Evolutionary conservation across 2,329 filamentous ascomycete species (phyloP).

Genomic region (Fusarium subtropicale): DNA sequence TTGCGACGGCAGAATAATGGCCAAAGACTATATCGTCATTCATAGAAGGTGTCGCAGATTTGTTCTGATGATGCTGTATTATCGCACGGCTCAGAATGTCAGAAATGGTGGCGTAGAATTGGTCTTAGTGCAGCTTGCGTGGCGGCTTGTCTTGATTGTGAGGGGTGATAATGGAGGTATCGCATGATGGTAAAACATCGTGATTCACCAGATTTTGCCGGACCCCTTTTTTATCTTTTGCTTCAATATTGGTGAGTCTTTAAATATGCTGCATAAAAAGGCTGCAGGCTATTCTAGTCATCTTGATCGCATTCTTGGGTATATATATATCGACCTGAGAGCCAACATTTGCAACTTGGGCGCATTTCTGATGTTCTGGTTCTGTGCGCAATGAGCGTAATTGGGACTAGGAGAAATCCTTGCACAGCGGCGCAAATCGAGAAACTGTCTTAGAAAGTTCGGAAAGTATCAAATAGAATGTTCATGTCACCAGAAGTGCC

Average conservation of each 20-base stretch:
- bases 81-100: constrained; percentile 16
- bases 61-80: constrained; percentile 31
- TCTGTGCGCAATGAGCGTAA: constrained; percentile 19
- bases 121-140: constrained; percentile 48
- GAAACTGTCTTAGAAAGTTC: constrained; percentile 29
- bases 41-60: constrained; percentile 12
- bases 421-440: constrained; percentile 9
- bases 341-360: constrained; percentile 18
- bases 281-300: too few species aligned
- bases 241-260: neutral
- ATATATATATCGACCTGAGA: neutral
- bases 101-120: constrained; percentile 47
- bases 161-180: constrained; percentile 41
- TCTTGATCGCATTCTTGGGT: neutral
- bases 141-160: constrained; percentile 38
- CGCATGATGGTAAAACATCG: constrained; percentile 32
- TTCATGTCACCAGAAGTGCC: neutral
- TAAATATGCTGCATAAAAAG: neutral
- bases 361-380: constrained; percentile 20
- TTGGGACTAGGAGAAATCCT: neutral
- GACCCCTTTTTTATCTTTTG: neutral
- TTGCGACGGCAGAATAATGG: neutral
- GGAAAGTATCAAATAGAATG: neutral
- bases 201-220: neutral
- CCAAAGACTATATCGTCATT: constrained; percentile 4